These are phyloP conservation scores for Paraleonurus japonicus DNA, from an alignment of 257 asterid genomes.

Conservation along the genomic window DNA sequence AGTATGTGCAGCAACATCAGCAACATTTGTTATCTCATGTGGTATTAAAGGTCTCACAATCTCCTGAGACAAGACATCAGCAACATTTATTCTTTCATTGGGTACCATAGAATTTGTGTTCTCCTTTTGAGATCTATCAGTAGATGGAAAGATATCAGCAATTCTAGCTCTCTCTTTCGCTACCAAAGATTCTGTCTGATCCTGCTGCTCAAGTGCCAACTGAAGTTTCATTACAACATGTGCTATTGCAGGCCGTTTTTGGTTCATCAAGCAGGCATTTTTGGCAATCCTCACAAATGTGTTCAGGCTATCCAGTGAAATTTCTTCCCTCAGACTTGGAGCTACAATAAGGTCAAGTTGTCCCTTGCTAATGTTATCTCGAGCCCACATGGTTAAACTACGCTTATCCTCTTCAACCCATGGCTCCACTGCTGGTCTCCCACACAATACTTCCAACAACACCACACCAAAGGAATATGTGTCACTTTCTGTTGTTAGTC, in stretches of 20 bases:
- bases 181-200: slow-evolving; percentile 28
- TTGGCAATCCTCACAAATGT: slow-evolving; percentile 47
- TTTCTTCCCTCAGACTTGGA: slow-evolving; percentile 39
- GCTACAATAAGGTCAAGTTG: slow-evolving; percentile 45
- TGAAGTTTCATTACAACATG: slow-evolving; percentile 53
- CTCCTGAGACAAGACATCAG: slow-evolving; percentile 25
- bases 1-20: slow-evolving; percentile 19
- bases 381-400: slow-evolving; percentile 54
- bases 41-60: slow-evolving; percentile 16
- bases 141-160: slow-evolving; percentile 26
- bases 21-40: slow-evolving; percentile 22
- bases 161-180: slow-evolving; percentile 16
- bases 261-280: slow-evolving; percentile 58
- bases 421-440: slow-evolving; percentile 59
- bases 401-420: slow-evolving; percentile 43
- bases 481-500: slow-evolving; percentile 54
- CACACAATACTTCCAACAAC: slow-evolving; percentile 61
- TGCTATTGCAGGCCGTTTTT: slow-evolving; percentile 52
- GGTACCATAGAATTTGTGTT: slow-evolving; percentile 9
- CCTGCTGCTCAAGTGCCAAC: slow-evolving; percentile 53
- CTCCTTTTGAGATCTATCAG: slow-evolving; percentile 22
- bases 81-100: slow-evolving; percentile 16
- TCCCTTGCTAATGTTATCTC: slow-evolving; percentile 46
- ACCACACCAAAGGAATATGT: slow-evolving; percentile 66
- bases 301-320: slow-evolving; percentile 49